These are phyloP conservation scores for Tylopilus rubrobrunneus DNA, from an alignment of 768 basidiomycete species.

Conservation along the genomic window DNA sequence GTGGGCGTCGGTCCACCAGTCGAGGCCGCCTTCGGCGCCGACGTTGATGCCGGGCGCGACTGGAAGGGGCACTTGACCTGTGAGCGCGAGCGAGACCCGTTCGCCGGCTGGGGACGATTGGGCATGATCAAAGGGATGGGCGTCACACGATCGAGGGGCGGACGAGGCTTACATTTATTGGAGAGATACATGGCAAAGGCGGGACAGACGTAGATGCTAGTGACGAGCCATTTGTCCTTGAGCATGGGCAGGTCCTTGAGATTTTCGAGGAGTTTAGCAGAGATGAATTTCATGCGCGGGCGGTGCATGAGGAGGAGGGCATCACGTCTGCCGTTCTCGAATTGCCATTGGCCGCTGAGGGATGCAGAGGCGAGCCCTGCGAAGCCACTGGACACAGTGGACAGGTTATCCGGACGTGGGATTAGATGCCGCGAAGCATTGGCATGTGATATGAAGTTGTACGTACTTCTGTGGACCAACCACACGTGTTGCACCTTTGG, in stretches of 20 bases:
- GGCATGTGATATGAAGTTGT: not conserved
- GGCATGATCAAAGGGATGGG: no score
- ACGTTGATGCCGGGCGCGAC: constrained; percentile 5
- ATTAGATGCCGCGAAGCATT: not conserved
- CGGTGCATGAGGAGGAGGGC: constrained; percentile 35
- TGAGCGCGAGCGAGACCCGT: no score
- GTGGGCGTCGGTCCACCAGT: constrained; percentile 22
- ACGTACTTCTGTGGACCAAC: constrained; percentile 23
- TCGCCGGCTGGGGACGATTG: no score
- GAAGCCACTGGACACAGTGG: constrained; percentile 7
- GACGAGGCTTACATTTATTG: constrained; percentile 18
- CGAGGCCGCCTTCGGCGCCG: constrained; percentile 8
- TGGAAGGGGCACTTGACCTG: no score
- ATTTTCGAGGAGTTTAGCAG: constrained; percentile 18
- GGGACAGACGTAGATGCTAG: constrained; percentile 28
- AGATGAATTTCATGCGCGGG: no score
- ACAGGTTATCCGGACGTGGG: no score
- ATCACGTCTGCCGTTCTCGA: constrained; percentile 28
- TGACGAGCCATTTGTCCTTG: constrained; percentile 33
- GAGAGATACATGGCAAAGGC: constrained; percentile 34
- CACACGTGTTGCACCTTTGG: constrained; percentile 18
- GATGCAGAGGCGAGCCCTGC: constrained; percentile 29
- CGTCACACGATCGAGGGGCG: no score
- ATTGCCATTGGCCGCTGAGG: constrained; percentile 32
- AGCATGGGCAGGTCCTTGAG: constrained; percentile 25